Conservation (phyloP, 1,284 basidiomycete genomes). For the Boletus semigastroideus region DNA sequence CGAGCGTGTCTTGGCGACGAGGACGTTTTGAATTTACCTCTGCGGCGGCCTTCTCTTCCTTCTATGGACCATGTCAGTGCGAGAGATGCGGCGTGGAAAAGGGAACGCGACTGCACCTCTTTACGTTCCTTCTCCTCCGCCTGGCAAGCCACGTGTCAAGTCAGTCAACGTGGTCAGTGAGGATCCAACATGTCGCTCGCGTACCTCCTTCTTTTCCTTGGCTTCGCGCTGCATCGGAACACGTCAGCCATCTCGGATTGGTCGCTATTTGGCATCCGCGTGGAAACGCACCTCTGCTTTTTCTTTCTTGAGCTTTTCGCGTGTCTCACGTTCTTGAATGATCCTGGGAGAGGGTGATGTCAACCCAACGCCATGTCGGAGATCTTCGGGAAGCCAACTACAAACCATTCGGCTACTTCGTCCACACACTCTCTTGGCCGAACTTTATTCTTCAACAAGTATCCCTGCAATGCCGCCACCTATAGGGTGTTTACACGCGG, state of each 20-base stretch:
- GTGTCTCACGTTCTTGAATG: constrained; percentile 72
- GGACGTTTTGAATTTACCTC: constrained; percentile 28
- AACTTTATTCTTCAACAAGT: constrained; percentile 81
- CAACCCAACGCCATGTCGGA: background rate
- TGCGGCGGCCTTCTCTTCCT: constrained; percentile 50
- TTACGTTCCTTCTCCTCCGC: constrained; percentile 56
- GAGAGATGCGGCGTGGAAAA: background rate
- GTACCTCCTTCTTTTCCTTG: constrained; percentile 69
- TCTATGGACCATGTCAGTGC: constrained; percentile 37
- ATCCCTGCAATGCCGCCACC: constrained; percentile 84
- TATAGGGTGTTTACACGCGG: constrained; percentile 31
- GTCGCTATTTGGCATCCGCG: background rate
- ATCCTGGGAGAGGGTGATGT: constrained; percentile 42
- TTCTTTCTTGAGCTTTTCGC: constrained; percentile 80
- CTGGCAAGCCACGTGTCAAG: constrained; percentile 18
- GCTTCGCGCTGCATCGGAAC: constrained; percentile 56
- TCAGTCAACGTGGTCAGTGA: constrained; percentile 1
- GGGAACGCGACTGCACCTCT: constrained; percentile 41
- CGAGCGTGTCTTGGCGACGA: background rate
- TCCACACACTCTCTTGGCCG: constrained; percentile 78
- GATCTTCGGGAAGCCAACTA: constrained; percentile 8
- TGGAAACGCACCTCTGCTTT: constrained; percentile 65
- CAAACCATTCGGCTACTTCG: constrained; percentile 67
- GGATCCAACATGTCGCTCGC: constrained; percentile 5
- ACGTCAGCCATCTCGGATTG: constrained; percentile 14